phyloP scores from a whole-genome alignment of 768 basidiomycete genomes.

The Leccinum disarticulatum region DNA sequence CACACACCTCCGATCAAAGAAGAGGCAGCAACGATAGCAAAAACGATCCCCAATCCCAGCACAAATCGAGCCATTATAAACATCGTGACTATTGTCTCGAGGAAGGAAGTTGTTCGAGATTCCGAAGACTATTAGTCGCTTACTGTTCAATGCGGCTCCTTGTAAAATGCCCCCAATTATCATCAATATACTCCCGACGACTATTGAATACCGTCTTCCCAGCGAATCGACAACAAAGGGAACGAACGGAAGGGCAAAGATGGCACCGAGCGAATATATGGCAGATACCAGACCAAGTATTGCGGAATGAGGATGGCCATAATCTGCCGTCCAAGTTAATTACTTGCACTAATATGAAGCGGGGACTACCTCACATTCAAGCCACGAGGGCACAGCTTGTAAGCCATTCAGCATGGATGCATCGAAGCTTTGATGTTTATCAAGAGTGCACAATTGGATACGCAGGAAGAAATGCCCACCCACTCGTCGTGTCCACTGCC shows the following conservation, averaged over 20 bases:
- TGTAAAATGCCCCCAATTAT: conserved; percentile 15
- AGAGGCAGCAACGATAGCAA: conserved; percentile 20
- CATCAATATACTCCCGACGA: conserved; percentile 5
- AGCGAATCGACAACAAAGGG: conserved; percentile 11
- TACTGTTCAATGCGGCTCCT: conserved; percentile 16
- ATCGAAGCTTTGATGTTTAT: conserved; percentile 8
- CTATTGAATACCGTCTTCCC: conserved; percentile 18
- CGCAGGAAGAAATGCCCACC: neutral
- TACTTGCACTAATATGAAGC: neutral
- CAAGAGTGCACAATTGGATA: neutral
- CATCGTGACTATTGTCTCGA: conserved; percentile 8
- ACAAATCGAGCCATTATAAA: conserved; percentile 20
- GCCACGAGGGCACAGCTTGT: conserved; percentile 59
- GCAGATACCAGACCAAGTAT: conserved; percentile 56
- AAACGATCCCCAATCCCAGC: conserved; percentile 13
- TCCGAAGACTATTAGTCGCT: neutral
- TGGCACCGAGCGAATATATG: conserved; percentile 58
- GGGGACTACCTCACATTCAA: conserved; percentile 40
- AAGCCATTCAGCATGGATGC: conserved; percentile 64
- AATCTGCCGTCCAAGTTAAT: conserved; percentile 37
- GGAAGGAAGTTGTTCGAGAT: neutral
- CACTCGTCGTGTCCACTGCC: conserved; percentile 14
- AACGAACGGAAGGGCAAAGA: conserved; percentile 47
- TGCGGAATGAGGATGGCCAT: conserved; percentile 49
- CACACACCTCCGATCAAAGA: conserved; percentile 23